Percentiles rank a stretch among this genome's conserved stretches.
Conservation (phyloP, 805 yeast genomes). For the Candida verbasci region DNA sequence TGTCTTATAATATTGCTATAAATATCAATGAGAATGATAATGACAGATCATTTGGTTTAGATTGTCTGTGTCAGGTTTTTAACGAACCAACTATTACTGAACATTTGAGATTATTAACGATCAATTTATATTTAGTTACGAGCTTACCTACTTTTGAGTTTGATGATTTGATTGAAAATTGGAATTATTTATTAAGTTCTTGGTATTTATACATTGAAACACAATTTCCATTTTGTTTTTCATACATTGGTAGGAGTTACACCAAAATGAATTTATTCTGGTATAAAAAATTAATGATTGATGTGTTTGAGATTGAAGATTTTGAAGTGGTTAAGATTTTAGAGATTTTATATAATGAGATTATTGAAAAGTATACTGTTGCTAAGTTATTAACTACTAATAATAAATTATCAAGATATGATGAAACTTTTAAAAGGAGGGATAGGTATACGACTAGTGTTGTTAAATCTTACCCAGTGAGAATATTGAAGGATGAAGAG, state of each 20-base stretch:
- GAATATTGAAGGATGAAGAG: conserved; percentile 1
- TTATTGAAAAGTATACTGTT: conserved; percentile 3
- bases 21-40: conserved; percentile 4
- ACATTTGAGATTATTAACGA: not conserved
- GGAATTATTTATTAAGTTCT: conserved; percentile 20
- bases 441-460: not conserved
- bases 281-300: conserved; percentile 2
- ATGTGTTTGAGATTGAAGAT: conserved; percentile 1
- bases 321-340: conserved; percentile 3
- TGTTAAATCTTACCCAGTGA: conserved; percentile 2
- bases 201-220: conserved; percentile 24
- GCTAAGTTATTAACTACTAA: not conserved
- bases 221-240: conserved; percentile 26
- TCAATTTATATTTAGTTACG: conserved; percentile 10
- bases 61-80: conserved; percentile 10
- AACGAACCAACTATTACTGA: not conserved
- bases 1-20: conserved; percentile 9
- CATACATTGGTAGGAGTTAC: conserved; percentile 23
- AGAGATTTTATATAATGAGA: conserved; percentile 2
- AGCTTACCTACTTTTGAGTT: conserved; percentile 4
- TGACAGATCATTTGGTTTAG: conserved; percentile 7
- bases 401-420: not conserved
- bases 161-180: conserved; percentile 8
- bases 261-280: conserved; percentile 17
- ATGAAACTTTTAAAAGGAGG: conserved; percentile 1